Evolutionary conservation across 1,139 yeast genomes (phyloP), one percentile per base, ranked within the genome.

Genomic region (Yamadazyma atlantica): DNA sequence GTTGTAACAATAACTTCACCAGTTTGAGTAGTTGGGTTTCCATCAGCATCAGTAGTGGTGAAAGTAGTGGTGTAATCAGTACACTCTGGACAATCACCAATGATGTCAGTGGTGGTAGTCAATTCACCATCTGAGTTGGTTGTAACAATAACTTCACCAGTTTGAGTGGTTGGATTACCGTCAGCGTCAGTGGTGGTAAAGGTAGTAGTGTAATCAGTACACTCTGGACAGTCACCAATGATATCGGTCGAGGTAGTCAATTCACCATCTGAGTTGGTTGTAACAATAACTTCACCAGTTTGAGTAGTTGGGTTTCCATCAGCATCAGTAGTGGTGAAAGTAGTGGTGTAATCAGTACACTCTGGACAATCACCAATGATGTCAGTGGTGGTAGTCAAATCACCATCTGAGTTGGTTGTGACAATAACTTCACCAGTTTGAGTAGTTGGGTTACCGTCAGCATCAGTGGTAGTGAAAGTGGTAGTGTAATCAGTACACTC

Each of bases 221-320:
- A 29, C 14, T 29, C 32, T 8, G 32, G 32, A 29, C 32, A 29
- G 32, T 29, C 32, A 17, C 32, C 32, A 10, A 29, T 4, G 23
- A 29, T 15, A 10, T 21, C 32, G 13, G 43, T 36, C 12, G 36
- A 37, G 30, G 44, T 36, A 32, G 38, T 38, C 18, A 22, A 40
- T 10, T 32, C 39, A 27, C 34, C 34, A 25, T 36, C 29, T n/a
- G 34, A 13, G 15, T 37, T 40, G 12, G 42, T 36, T n/a, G 38
- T 35, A 23, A 32, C 39, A 27, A 32, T 30, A 10, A 39, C 39
- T 30, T 17, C 36, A 25, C 40, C 42, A 11, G 36, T 36, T 25
- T 31, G 27, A 25, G 37, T 39, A 11, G 35, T 37, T 28, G 42
- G 37, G 8, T 42, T 37, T 8, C 58, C 57, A 41, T 48, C 50